A percentile compares a stretch with the other conserved stretches of the same genome.
Evolutionary conservation across 2,329 filamentous ascomycete species (phyloP).

Genomic region (Xylariales sp.): DNA sequence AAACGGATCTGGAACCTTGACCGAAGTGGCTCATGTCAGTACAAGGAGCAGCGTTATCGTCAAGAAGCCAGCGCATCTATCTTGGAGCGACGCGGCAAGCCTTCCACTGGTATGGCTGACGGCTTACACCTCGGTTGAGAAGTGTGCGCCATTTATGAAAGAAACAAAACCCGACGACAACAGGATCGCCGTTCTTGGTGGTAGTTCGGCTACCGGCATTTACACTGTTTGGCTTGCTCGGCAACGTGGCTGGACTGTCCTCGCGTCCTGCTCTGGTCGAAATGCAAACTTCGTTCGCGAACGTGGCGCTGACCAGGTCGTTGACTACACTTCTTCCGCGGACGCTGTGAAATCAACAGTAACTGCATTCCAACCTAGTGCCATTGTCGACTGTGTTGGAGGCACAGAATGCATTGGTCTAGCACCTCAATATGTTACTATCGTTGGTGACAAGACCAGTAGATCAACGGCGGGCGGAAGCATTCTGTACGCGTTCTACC

Average conservation of each 20-base stretch:
- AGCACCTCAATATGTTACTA: conserved; percentile 15
- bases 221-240: conserved; percentile 14
- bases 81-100: conserved; percentile 14
- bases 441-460: conserved; percentile 17
- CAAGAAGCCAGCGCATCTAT: conserved; percentile 12
- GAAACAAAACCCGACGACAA: conserved; percentile 1
- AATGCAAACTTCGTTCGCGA: conserved; percentile 15
- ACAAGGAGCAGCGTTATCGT: conserved; percentile 9
- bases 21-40: conserved; percentile 10
- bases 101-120: conserved; percentile 16
- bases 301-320: conserved; percentile 13
- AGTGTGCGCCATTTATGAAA: conserved; percentile 7
- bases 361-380: conserved; percentile 9
- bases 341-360: conserved; percentile 10
- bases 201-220: conserved; percentile 16
- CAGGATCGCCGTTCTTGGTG: conserved; percentile 15
- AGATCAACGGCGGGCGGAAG: conserved; percentile 9
- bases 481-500: neutral
- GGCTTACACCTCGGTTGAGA: conserved; percentile 13
- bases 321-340: conserved; percentile 15
- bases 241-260: conserved; percentile 16
- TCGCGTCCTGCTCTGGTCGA: conserved; percentile 15
- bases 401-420: conserved; percentile 12
- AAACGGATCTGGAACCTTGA: conserved; percentile 11
- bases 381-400: conserved; percentile 15